Conservation (phyloP, 2,329 filamentous ascomycete species). For the Graphilbum fragrans region DNA sequence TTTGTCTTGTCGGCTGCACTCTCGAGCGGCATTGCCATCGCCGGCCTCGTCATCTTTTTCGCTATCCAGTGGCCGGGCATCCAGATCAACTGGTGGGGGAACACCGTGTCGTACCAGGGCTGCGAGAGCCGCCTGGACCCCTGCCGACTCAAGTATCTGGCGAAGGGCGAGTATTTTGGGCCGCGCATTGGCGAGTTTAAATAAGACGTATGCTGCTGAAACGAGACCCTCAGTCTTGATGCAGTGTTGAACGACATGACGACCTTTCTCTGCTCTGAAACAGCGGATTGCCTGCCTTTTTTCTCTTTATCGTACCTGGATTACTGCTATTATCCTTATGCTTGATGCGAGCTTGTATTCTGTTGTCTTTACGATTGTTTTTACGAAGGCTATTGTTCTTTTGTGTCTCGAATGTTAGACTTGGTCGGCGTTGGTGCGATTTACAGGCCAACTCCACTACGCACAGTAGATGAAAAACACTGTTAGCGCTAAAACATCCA, state of each 20-base stretch:
- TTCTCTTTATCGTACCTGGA: no score
- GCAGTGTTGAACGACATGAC: not conserved
- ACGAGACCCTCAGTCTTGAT: not conserved
- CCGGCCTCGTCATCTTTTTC: slow-evolving; percentile 1
- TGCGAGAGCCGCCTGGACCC: slow-evolving; percentile 12
- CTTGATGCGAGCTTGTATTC: no score
- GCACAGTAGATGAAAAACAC: not conserved
- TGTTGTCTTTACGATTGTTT: no score
- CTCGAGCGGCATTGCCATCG: slow-evolving; percentile 37
- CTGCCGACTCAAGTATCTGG: slow-evolving; percentile 9
- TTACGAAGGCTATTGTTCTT: no score
- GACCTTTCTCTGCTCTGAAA: not conserved
- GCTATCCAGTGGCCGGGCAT: not conserved
- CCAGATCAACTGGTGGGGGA: slow-evolving; percentile 1
- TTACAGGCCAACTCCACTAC: no score
- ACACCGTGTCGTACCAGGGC: slow-evolving; percentile 5
- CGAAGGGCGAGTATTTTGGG: slow-evolving; percentile 10
- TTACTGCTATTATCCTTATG: no score
- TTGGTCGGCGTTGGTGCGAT: no score
- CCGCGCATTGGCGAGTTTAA: not conserved
- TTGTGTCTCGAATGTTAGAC: no score
- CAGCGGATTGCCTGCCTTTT: not conserved
- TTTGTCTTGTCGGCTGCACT: slow-evolving; percentile 41
- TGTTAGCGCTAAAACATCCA: no score
- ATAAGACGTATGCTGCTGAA: not conserved